Percentiles rank a stretch among this genome's conserved stretches.
Evolutionary conservation across 306 rosid genomes (phyloP).

Genomic region (Medicago arabica): DNA sequence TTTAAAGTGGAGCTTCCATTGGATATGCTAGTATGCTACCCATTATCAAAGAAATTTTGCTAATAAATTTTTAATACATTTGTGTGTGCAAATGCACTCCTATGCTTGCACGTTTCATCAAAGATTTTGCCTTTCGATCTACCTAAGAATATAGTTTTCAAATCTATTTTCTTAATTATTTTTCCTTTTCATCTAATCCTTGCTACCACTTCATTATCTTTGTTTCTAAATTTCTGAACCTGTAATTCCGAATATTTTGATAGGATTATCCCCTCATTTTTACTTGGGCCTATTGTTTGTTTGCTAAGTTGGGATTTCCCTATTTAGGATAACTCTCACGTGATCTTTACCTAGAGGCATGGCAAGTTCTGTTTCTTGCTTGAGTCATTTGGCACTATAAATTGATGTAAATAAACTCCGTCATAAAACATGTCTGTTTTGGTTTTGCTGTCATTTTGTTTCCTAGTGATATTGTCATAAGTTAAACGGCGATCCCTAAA

Average conservation of each 20-base stretch:
- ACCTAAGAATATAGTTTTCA: too few species aligned
- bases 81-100: too few species aligned
- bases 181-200: not conserved
- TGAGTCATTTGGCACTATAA: not conserved
- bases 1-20: too few species aligned
- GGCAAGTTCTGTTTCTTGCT: not conserved
- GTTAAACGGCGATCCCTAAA: not conserved
- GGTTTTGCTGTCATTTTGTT: slow-evolving; percentile 2
- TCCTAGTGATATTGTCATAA: not conserved
- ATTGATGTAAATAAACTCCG: not conserved
- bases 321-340: not conserved
- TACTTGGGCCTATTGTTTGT: not conserved
- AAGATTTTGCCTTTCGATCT: too few species aligned
- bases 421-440: not conserved
- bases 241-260: not conserved
- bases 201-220: not conserved
- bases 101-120: too few species aligned
- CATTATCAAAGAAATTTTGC: too few species aligned
- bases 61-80: too few species aligned
- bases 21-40: too few species aligned
- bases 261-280: not conserved
- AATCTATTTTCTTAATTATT: too few species aligned
- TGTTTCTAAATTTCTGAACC: not conserved
- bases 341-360: not conserved
- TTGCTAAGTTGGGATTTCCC: not conserved